Evolutionary conservation across 73 alveolate species (phyloP), one percentile per base, ranked within the genome.

Genomic region (Paramecium bursaria): DNA sequence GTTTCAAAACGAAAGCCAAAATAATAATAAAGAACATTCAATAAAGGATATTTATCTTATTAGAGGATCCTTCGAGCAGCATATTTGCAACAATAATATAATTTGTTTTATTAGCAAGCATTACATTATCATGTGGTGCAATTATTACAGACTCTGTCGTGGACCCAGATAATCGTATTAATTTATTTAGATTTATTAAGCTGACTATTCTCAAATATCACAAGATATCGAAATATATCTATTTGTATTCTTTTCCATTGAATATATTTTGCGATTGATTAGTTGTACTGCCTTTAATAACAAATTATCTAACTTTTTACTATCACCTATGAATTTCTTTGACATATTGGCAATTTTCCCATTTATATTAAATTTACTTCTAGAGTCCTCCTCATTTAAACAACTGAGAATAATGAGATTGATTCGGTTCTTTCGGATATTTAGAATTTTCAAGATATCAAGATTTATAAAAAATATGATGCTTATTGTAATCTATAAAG

Each of bases 221-320:
- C 22, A 25, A 39, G 33, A 67, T 42, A 39, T 67, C 19, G 82
- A 67, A 67, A 39, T 31, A 9, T 67, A 67, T 39, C 39, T 67
- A 7, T 67, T 67, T 26, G 7, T 42, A 21, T 67, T 67, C 23
- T 67, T 67, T 67, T 53, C 60, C 9, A 25, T 67, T 5, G 82
- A 67, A 67, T 67, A 67, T 17, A 5, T 67, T 21, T 42, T 67
- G 5, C 33, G 82, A 19, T 19, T 67, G 55, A 3, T 67, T 33
- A 67, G 82, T 67, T 67, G 50, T 31, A 67, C 53, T 14, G 82
- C 82, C 3, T 67, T 67, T 67, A 57, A 67, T 67, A 25, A 26
- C n/a, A 19, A 17, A 35, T 42, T 67, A 35, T 7, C 44, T 4
- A 39, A 67, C 14, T 67, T 67, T 67, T 11, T 67, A 14, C 22